These are phyloP conservation scores for Lodderomyces metapsilosis DNA, from an alignment of 1,139 yeast genomes.

Conservation along the genomic window DNA sequence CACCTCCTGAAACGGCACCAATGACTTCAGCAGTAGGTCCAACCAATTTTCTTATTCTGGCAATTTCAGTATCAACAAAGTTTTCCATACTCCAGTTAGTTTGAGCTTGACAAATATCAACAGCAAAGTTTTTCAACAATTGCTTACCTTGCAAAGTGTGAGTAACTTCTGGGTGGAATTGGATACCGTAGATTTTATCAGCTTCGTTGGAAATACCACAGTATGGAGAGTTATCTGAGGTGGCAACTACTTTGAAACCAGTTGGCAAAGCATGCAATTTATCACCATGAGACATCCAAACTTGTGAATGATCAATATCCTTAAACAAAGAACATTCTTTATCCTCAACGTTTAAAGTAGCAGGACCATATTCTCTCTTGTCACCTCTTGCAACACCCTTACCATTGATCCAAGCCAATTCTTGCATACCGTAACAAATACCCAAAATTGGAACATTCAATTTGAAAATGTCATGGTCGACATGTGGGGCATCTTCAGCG, in stretches of 20 bases:
- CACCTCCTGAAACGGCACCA: slow-evolving; percentile 99
- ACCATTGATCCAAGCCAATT: slow-evolving; percentile 97
- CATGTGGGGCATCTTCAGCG: slow-evolving; percentile 95
- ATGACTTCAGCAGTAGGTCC: slow-evolving; percentile 99
- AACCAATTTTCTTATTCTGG: slow-evolving; percentile 83
- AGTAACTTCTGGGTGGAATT: slow-evolving; percentile 99
- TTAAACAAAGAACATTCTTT: slow-evolving; percentile 68
- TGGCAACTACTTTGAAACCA: slow-evolving; percentile 87
- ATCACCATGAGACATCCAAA: slow-evolving; percentile 99
- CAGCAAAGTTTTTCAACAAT: slow-evolving; percentile 88
- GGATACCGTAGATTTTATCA: slow-evolving; percentile 85
- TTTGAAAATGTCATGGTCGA: slow-evolving; percentile 89
- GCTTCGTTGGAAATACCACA: slow-evolving; percentile 85
- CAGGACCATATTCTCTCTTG: slow-evolving; percentile 98
- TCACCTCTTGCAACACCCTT: slow-evolving; percentile 95
- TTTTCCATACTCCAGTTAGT: slow-evolving; percentile 98
- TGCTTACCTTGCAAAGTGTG: slow-evolving; percentile 91
- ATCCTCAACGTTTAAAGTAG: slow-evolving; percentile 78
- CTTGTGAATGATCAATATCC: slow-evolving; percentile 89
- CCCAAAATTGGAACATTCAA: slow-evolving; percentile 93
- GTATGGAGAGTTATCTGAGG: slow-evolving; percentile 90
- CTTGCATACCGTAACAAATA: slow-evolving; percentile 99
- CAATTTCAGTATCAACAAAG: slow-evolving; percentile 93
- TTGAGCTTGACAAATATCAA: slow-evolving; percentile 78
- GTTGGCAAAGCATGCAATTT: slow-evolving; percentile 87